phyloP scores from a whole-genome alignment of 2,329 filamentous ascomycete genomes.

The Verticillium klebahnii region DNA sequence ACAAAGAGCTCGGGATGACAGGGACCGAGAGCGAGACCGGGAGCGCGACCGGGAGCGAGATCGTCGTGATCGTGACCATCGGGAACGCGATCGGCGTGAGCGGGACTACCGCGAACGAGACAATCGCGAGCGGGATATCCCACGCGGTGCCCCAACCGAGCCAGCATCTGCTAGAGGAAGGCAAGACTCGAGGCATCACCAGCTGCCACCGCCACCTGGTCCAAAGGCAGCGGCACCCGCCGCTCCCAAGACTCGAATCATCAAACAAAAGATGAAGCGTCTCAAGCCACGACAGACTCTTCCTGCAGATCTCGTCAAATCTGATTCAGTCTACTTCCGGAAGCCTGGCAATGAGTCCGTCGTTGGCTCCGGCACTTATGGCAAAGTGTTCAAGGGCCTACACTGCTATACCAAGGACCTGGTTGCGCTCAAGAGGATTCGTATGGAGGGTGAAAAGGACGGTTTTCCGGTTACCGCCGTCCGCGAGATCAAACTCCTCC shows the following conservation, averaged over 20 bases:
- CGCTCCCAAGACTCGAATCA: constrained; percentile 53
- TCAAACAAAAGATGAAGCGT: constrained; percentile 65
- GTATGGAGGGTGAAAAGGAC: constrained; percentile 89
- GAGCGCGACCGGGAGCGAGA: constrained; percentile 31
- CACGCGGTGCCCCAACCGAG: constrained; percentile 46
- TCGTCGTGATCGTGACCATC: constrained; percentile 26
- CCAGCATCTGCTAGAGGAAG: constrained; percentile 44
- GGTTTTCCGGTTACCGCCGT: constrained; percentile 89
- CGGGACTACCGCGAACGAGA: constrained; percentile 17
- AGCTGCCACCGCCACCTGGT: constrained; percentile 24
- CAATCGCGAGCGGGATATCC: constrained; percentile 40
- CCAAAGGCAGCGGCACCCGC: constrained; percentile 24
- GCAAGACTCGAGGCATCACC: constrained; percentile 23
- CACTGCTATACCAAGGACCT: constrained; percentile 85
- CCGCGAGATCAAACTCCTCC: constrained; percentile 86
- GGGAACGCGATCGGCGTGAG: constrained; percentile 29
- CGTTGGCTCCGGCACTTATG: constrained; percentile 91
- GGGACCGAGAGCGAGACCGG: not conserved
- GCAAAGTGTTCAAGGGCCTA: constrained; percentile 90
- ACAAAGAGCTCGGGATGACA: constrained; percentile 1
- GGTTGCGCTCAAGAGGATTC: constrained; percentile 84
- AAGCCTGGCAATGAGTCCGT: constrained; percentile 98
- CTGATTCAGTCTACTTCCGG: constrained; percentile 87
- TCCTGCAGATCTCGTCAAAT: constrained; percentile 65
- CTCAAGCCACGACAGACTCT: constrained; percentile 68